These are phyloP conservation scores for Aspergillus sp. DNA, from an alignment of 2,329 filamentous ascomycete species.

Conservation along the genomic window DNA sequence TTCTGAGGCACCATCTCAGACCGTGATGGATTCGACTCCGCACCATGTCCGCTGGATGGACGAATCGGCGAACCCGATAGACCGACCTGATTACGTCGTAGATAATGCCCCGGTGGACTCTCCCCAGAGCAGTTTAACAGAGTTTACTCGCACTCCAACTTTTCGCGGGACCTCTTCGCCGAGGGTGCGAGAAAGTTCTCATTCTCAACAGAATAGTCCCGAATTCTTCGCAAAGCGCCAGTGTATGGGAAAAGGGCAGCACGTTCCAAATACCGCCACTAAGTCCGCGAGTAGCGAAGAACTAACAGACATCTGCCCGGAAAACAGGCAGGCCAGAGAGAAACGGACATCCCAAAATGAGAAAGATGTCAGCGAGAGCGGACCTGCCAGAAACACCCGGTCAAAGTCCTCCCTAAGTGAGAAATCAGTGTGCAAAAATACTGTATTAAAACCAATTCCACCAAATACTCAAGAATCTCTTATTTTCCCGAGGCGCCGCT, in stretches of 20 bases:
- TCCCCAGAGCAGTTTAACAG: not conserved
- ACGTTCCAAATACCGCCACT: not conserved
- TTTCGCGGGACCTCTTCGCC: not conserved
- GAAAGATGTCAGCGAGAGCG: not conserved
- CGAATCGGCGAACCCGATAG: not conserved
- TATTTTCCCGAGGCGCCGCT: conserved; percentile 15
- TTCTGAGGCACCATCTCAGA: not conserved
- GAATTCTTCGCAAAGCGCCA: not conserved
- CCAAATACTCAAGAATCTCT: conserved; percentile 20
- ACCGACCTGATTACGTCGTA: not conserved
- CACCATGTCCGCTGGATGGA: not conserved
- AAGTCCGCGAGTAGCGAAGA: not conserved
- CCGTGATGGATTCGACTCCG: not conserved
- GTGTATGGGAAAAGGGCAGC: not conserved
- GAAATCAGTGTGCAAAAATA: not conserved
- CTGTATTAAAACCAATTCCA: not conserved
- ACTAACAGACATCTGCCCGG: not conserved
- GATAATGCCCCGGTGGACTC: not conserved
- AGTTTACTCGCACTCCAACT: conserved; percentile 5
- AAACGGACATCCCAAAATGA: not conserved
- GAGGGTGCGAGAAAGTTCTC: not conserved
- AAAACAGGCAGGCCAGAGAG: not conserved
- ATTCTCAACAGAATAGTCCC: not conserved
- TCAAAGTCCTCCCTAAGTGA: not conserved
- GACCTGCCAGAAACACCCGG: not conserved